Evolutionary conservation across 768 basidiomycete genomes (phyloP).

Genomic region (Pholiota conissans): DNA sequence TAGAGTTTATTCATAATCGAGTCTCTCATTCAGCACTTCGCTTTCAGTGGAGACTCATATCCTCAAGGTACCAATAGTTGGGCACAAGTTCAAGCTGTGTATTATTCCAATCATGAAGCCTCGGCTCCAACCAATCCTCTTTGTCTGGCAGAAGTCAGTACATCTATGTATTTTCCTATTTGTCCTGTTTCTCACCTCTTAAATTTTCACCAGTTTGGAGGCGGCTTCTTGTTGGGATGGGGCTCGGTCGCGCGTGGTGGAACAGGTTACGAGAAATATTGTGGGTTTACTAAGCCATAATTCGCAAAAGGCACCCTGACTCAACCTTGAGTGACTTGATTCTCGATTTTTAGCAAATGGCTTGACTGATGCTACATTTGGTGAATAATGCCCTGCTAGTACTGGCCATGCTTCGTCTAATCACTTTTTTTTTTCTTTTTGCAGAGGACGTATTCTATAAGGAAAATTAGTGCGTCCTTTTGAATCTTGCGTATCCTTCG

Average conservation of each 20-base stretch:
- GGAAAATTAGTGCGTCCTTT: slow-evolving; percentile 43
- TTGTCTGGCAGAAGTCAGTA: slow-evolving; percentile 45
- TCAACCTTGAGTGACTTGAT: not conserved
- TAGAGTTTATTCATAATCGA: not conserved
- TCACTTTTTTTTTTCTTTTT: too few relatives aligned
- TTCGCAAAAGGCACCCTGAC: not conserved
- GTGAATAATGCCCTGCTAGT: too few relatives aligned
- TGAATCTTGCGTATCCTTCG: not conserved
- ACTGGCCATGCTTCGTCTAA: too few relatives aligned
- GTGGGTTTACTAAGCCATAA: slow-evolving; percentile 24
- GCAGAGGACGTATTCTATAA: slow-evolving; percentile 57
- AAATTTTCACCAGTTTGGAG: slow-evolving; percentile 40
- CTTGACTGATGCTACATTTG: slow-evolving; percentile 43
- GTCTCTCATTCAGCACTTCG: not conserved
- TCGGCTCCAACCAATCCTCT: slow-evolving; percentile 48
- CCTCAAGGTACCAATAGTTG: slow-evolving; percentile 48
- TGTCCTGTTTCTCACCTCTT: too few relatives aligned
- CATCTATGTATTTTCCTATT: too few relatives aligned
- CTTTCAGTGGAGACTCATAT: slow-evolving; percentile 49
- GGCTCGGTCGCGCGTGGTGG: slow-evolving; percentile 40
- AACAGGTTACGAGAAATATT: slow-evolving; percentile 52
- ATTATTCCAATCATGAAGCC: slow-evolving; percentile 43
- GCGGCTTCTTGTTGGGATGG: slow-evolving; percentile 49
- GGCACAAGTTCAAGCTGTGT: slow-evolving; percentile 50
- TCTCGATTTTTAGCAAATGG: slow-evolving; percentile 30